Base-by-base conservation (phyloP, 169 alveolate genomes). In the Theileria equi region DNA sequence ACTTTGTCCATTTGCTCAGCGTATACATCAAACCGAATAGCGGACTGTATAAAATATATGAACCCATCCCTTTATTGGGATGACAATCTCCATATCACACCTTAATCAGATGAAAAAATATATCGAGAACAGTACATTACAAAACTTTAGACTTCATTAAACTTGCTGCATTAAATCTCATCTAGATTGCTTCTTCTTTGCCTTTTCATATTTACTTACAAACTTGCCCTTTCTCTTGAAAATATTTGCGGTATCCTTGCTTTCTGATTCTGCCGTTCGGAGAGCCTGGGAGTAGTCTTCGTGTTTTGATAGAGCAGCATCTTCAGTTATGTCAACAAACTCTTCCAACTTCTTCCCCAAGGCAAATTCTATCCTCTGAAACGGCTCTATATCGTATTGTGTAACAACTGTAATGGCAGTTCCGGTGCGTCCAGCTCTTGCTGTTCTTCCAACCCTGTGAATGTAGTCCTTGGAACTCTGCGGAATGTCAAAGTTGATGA, bases 401-500 rank as follows among this genome's bases (percentile, higher is more conserved):
- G 99, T 95, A n/a, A 96, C 98, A 16, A 95, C 54, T 1, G 98
- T 91, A 0, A 96, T 84, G n/a, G 99, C 95, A 55, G 91, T 82
- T 7, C 99, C 99, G 16, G 97, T 83, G 65, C 93, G 90, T 8
- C 99, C 99, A 3, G 99, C 99, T 32, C 99, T 90, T 6, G 99
- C 99, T 0, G 99, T 97, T 78, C 99, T 89, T 34, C 99, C 99
- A 0, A 97, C 98, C 73, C 99, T 83, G 79, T 97, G 99, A 16
- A 97, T 93, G 67, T 95, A 97, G 66, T 95, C 97, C 78, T 97
- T 96, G 29, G 97, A 88, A 36, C 95, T 88, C 25, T 81, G 60
- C 1, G 99, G 99, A 45, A 97, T 89, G 88, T 98, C 99, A 79
- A 92, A 96, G 88, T 98, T 97, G 29, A 98, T 84, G 44, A 97